Conservation (phyloP, 768 basidiomycete species). For the Cyclocybe aegerita region DNA sequence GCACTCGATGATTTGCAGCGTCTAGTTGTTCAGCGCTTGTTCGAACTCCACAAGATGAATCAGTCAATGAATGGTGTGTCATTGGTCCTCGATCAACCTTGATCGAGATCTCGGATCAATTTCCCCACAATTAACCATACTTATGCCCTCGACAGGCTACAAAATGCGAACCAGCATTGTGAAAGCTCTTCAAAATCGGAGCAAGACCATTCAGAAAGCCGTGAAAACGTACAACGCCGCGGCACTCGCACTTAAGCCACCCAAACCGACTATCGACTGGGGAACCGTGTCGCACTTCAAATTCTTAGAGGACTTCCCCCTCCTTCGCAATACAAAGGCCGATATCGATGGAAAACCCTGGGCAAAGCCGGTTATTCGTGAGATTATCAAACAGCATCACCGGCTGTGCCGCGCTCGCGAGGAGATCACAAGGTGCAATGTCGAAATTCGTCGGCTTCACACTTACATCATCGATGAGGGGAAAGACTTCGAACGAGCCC, state of each 20-base stretch:
- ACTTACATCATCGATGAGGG: conserved; percentile 25
- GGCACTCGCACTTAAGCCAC: conserved; percentile 18
- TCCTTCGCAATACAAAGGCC: conserved; percentile 27
- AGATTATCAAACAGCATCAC: conserved; percentile 24
- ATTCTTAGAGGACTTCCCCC: conserved; percentile 28
- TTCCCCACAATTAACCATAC: neutral
- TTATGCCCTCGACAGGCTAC: conserved; percentile 31
- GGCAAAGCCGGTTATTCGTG: conserved; percentile 22
- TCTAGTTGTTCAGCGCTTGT: no score
- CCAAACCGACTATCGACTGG: conserved; percentile 19
- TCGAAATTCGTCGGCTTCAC: conserved; percentile 28
- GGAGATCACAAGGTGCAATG: conserved; percentile 28
- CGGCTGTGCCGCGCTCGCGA: conserved; percentile 27
- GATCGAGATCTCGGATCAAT: conserved; percentile 1
- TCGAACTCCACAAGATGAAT: no score
- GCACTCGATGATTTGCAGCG: no score
- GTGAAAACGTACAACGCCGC: conserved; percentile 29
- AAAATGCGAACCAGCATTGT: conserved; percentile 31
- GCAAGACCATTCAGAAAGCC: conserved; percentile 29
- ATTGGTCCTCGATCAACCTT: neutral
- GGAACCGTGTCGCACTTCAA: conserved; percentile 14
- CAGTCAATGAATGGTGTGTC: conserved; percentile 30
- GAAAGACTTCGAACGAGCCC: neutral
- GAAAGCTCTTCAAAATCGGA: conserved; percentile 27
- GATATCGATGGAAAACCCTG: conserved; percentile 27